These are phyloP conservation scores for Tolypocladium nubicola DNA, from an alignment of 2,329 filamentous ascomycete genomes.

Conservation along the genomic window DNA sequence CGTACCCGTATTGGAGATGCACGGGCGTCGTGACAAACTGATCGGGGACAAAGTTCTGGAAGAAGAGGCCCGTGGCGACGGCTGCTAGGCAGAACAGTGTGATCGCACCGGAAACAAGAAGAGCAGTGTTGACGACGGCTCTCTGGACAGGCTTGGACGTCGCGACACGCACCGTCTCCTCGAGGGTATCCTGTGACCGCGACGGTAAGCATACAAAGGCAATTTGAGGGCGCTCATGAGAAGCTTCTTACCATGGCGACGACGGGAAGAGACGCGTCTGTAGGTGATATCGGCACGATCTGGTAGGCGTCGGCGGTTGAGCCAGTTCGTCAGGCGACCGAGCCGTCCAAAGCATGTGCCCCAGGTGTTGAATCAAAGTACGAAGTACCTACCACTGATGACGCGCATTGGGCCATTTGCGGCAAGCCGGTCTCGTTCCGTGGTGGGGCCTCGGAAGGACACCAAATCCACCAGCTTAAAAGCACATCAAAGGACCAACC, in stretches of 20 bases:
- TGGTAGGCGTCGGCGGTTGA: not conserved
- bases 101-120: slow-evolving; percentile 31
- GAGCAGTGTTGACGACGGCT: slow-evolving; percentile 33
- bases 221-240: no score
- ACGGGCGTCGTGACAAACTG: slow-evolving; percentile 41
- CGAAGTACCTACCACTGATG: not conserved
- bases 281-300: not conserved
- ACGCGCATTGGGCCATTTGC: not conserved
- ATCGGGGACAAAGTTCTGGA: slow-evolving; percentile 45
- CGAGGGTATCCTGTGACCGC: slow-evolving; percentile 20
- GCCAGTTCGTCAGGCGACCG: not conserved
- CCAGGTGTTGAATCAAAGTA: not conserved
- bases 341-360: not conserved
- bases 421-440: not conserved
- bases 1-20: slow-evolving; percentile 49
- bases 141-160: slow-evolving; percentile 43
- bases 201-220: not conserved
- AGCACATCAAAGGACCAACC: not conserved
- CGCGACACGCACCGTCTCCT: slow-evolving; percentile 24
- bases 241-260: slow-evolving; percentile 1
- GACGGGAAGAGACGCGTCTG: not conserved
- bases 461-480: not conserved
- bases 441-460: not conserved
- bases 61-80: slow-evolving; percentile 41
- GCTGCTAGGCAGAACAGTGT: slow-evolving; percentile 37